A percentile compares a stretch with the other conserved stretches of the same genome.
These are phyloP conservation scores for Cyberlindnera mycetangii DNA, from an alignment of 805 yeast genomes.

Conservation along the genomic window DNA sequence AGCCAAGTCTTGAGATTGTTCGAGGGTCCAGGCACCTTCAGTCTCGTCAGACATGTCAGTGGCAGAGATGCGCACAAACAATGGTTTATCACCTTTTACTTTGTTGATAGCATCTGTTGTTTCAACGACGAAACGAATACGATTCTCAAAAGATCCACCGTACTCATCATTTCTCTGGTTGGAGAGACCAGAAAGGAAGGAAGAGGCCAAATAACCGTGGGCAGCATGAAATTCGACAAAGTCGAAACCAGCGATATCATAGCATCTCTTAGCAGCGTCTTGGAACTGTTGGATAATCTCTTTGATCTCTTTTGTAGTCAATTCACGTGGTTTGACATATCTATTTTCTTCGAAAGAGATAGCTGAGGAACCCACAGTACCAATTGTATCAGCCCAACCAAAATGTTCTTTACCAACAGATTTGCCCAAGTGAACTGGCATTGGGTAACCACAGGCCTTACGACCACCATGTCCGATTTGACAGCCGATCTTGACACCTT, in stretches of 20 bases:
- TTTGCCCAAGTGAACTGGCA: conserved; percentile 31
- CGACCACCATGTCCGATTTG: conserved; percentile 59
- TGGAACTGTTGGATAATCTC: conserved; percentile 41
- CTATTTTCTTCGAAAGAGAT: conserved; percentile 26
- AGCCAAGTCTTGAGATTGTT: conserved; percentile 32
- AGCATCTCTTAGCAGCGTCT: conserved; percentile 47
- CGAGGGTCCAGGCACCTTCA: conserved; percentile 22
- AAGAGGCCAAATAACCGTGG: conserved; percentile 54
- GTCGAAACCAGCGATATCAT: conserved; percentile 34
- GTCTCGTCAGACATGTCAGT: conserved; percentile 15
- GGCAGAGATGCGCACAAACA: conserved; percentile 33
- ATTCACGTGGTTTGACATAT: conserved; percentile 36
- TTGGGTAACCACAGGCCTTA: conserved; percentile 38
- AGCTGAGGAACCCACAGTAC: conserved; percentile 46
- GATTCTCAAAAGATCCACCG: conserved; percentile 61
- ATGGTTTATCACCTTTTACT: conserved; percentile 48
- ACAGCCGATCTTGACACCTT: conserved; percentile 44
- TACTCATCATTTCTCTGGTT: conserved; percentile 59
- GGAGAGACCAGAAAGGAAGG: conserved; percentile 41
- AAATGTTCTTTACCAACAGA: conserved; percentile 32
- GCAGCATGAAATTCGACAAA: conserved; percentile 34
- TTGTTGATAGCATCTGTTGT: conserved; percentile 45
- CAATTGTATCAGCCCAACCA: conserved; percentile 39
- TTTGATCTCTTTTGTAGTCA: conserved; percentile 41
- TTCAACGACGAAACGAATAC: conserved; percentile 48